Evolutionary conservation across 305 asterid genomes (phyloP).

Genomic region (Rubia tinctorum): DNA sequence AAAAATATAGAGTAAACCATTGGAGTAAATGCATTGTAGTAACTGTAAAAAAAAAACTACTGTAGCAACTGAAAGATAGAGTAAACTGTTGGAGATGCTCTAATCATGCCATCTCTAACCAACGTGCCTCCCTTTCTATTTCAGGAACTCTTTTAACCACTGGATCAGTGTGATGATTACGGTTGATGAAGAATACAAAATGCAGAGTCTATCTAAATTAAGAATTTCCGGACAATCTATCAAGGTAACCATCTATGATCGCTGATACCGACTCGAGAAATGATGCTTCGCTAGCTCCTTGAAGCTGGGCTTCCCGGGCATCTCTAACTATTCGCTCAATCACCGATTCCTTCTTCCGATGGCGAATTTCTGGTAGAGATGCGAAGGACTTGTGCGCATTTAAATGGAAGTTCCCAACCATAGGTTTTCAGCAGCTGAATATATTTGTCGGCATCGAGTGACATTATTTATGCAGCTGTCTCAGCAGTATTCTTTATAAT

Average conservation of each 20-base stretch:
- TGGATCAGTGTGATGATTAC: too few relatives aligned
- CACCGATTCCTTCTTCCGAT: conserved; percentile 62
- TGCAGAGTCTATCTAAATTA: conserved; percentile 24
- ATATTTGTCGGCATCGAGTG: conserved; percentile 70
- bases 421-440: conserved; percentile 53
- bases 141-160: too few relatives aligned
- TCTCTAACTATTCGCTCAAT: conserved; percentile 65
- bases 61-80: too few relatives aligned
- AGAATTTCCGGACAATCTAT: conserved; percentile 27
- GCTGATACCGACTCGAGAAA: conserved; percentile 52
- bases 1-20: too few relatives aligned
- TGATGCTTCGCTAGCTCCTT: conserved; percentile 54
- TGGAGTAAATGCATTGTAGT: too few relatives aligned
- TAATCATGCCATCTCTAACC: too few relatives aligned
- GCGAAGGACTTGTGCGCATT: conserved; percentile 56
- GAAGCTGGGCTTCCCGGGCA: conserved; percentile 53
- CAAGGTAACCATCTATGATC: conserved; percentile 61
- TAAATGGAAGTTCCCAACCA: conserved; percentile 61
- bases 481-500: conserved; percentile 29
- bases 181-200: conserved; percentile 9
- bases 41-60: too few relatives aligned
- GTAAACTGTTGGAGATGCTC: too few relatives aligned
- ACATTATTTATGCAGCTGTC: conserved; percentile 51
- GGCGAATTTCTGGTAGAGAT: conserved; percentile 64
- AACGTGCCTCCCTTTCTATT: too few relatives aligned